Conservation (phyloP, 1,284 basidiomycete genomes). For the Trametes polyzona region DNA sequence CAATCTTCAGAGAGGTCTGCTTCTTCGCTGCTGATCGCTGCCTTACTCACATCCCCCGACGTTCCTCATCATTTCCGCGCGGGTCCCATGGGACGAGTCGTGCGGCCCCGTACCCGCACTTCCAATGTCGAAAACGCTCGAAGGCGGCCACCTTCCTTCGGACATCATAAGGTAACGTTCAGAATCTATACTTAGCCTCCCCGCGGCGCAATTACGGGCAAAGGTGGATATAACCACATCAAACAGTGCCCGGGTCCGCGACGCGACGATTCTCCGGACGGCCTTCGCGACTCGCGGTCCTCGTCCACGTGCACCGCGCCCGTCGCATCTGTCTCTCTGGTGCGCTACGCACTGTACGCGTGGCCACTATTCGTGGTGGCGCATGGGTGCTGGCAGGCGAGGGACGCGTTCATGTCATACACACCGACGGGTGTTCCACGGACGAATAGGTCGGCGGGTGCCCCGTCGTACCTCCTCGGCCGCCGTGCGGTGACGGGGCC, state of each 20-base stretch:
- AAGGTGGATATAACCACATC: background rate
- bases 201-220: conserved; percentile 9
- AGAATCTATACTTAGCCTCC: background rate
- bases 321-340: background rate
- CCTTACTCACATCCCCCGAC: background rate
- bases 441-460: background rate
- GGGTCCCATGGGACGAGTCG: conserved; percentile 2
- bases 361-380: background rate
- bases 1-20: background rate
- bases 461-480: conserved; percentile 3
- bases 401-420: background rate
- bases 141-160: background rate
- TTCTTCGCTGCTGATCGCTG: background rate
- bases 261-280: conserved; percentile 6
- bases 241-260: background rate
- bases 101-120: background rate
- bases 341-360: background rate
- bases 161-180: background rate
- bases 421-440: conserved; percentile 4
- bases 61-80: conserved; percentile 12
- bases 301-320: conserved; percentile 5
- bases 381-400: background rate
- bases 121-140: background rate
- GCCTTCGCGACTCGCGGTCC: background rate
- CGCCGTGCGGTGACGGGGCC: background rate